A percentile compares a stretch with the other conserved stretches of the same genome.
Evolutionary conservation across 495 filamentous ascomycete genomes (phyloP).

Genomic region (Penicillium cinerascens): DNA sequence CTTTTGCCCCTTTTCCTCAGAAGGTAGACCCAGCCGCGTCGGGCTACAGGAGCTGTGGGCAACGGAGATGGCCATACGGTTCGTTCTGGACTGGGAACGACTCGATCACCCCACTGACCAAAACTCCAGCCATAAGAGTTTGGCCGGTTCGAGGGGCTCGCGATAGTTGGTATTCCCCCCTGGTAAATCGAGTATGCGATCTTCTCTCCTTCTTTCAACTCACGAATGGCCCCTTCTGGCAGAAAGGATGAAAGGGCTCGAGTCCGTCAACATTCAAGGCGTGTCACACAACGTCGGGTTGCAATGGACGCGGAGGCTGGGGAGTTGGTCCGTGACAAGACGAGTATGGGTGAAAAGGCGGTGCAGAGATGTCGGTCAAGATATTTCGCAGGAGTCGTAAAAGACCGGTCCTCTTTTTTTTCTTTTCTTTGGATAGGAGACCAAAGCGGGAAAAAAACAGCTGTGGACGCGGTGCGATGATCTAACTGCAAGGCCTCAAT

Average conservation of each 20-base stretch:
- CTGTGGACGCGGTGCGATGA: slow-evolving; percentile 15
- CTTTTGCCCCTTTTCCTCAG: slow-evolving; percentile 41
- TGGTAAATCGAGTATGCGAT: neutral
- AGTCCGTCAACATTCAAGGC: slow-evolving; percentile 11
- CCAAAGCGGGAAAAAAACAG: slow-evolving; percentile 11
- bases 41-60: slow-evolving; percentile 41
- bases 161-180: neutral
- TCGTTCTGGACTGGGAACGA: slow-evolving; percentile 27
- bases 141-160: slow-evolving; percentile 11
- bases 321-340: slow-evolving; percentile 19
- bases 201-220: neutral
- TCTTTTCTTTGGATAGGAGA: neutral
- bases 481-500: slow-evolving; percentile 28
- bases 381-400: slow-evolving; percentile 4
- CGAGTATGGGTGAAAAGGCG: slow-evolving; percentile 20
- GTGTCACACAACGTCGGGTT: slow-evolving; percentile 32
- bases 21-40: slow-evolving; percentile 34
- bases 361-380: slow-evolving; percentile 24
- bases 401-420: neutral
- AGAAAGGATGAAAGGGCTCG: slow-evolving; percentile 1
- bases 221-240: neutral
- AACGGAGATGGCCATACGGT: slow-evolving; percentile 46
- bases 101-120: slow-evolving; percentile 34
- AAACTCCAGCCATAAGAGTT: slow-evolving; percentile 40
- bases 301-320: slow-evolving; percentile 32